Evolutionary conservation across 176 grass and related monocot genomes (phyloP).

Genomic region (Chrysopogon serrulatus): DNA sequence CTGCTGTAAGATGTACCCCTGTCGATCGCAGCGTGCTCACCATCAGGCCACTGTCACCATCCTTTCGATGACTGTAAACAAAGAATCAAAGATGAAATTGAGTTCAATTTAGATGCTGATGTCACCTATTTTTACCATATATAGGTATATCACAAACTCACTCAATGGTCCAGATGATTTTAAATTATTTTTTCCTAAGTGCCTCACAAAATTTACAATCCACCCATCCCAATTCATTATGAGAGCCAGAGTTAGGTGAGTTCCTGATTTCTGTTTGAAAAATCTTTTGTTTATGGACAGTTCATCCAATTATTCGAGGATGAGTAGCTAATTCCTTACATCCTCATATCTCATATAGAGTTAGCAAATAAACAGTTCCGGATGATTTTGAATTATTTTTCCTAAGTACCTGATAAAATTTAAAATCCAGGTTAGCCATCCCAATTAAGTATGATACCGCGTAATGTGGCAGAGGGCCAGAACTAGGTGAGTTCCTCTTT

Average conservation of each 20-base stretch:
- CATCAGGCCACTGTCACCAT: slow-evolving; percentile 35
- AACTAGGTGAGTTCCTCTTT: not conserved
- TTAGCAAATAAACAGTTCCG: too few species aligned
- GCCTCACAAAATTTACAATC: not conserved
- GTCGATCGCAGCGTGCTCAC: slow-evolving; percentile 26
- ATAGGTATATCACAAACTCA: not conserved
- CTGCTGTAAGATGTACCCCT: not conserved
- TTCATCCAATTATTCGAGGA: too few species aligned
- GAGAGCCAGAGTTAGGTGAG: too few species aligned
- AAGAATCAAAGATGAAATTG: not conserved
- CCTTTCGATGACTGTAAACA: slow-evolving; percentile 43
- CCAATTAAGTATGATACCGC: not conserved
- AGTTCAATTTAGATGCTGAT: slow-evolving; percentile 2
- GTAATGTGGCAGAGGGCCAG: not conserved
- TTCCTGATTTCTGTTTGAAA: too few species aligned
- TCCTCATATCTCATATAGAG: too few species aligned
- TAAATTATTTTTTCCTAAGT: not conserved
- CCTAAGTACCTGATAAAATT: not conserved
- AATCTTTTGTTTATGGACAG: too few species aligned
- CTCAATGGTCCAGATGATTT: not conserved
- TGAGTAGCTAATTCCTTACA: too few species aligned
- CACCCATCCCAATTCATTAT: too few species aligned
- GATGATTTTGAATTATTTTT: not conserved
- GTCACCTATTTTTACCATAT: not conserved
- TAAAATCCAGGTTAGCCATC: not conserved